phyloP scores from a whole-genome alignment of 2,329 filamentous ascomycete species.

The Catunica adiposa region DNA sequence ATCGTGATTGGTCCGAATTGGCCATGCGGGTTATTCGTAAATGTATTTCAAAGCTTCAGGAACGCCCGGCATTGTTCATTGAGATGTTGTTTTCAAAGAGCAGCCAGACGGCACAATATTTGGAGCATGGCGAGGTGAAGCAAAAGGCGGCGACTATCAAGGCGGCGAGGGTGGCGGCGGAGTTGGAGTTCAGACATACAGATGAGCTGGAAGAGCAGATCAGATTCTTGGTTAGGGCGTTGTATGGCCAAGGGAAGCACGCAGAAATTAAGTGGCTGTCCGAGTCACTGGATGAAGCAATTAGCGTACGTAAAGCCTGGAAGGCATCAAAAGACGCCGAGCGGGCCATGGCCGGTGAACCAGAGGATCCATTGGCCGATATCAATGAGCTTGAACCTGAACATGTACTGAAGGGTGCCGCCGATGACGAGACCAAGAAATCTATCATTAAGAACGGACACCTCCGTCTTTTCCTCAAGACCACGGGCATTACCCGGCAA shows the following conservation, averaged over 20 bases:
- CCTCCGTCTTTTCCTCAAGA: slow-evolving; percentile 66
- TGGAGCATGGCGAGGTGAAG: slow-evolving; percentile 81
- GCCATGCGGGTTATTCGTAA: slow-evolving; percentile 68
- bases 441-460: slow-evolving; percentile 83
- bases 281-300: slow-evolving; percentile 48
- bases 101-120: slow-evolving; percentile 62
- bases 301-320: slow-evolving; percentile 61
- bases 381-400: slow-evolving; percentile 14
- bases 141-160: slow-evolving; percentile 49
- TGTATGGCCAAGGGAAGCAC: slow-evolving; percentile 64
- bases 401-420: slow-evolving; percentile 36
- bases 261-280: slow-evolving; percentile 74
- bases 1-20: slow-evolving; percentile 82
- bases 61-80: slow-evolving; percentile 69
- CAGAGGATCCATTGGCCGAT: slow-evolving; percentile 17
- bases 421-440: slow-evolving; percentile 44
- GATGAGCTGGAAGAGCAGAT: slow-evolving; percentile 56
- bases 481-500: slow-evolving; percentile 51
- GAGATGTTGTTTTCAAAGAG: slow-evolving; percentile 95
- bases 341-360: slow-evolving; percentile 24
- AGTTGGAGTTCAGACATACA: slow-evolving; percentile 64
- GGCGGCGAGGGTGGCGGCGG: slow-evolving; percentile 55
- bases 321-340: slow-evolving; percentile 51
- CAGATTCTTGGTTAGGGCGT: slow-evolving; percentile 58
- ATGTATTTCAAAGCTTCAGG: slow-evolving; percentile 68